Percentiles rank a stretch among this genome's conserved stretches.
These are phyloP conservation scores for Vigna hirtella DNA, from an alignment of 306 rosid species.

Conservation along the genomic window DNA sequence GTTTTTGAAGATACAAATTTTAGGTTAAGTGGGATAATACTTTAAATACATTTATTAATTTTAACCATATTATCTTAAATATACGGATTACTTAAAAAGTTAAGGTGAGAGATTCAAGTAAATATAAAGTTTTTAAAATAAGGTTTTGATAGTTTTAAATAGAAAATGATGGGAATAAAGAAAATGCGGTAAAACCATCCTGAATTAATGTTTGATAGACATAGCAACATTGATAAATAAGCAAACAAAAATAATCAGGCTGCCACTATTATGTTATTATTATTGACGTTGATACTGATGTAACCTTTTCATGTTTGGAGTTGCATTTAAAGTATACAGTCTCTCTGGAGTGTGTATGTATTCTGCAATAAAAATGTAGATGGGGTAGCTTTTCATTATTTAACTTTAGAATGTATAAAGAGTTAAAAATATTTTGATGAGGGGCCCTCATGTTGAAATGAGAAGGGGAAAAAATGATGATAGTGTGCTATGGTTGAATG, in stretches of 20 bases:
- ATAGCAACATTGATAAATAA: background rate
- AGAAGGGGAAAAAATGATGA: conserved; percentile 57
- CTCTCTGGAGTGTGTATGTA: background rate
- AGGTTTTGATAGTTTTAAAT: background rate
- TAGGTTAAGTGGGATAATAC: no score
- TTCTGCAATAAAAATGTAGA: background rate
- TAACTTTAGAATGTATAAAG: conserved; percentile 17
- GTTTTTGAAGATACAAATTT: no score
- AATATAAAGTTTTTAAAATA: background rate
- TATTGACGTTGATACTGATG: background rate
- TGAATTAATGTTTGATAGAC: background rate
- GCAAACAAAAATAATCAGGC: background rate
- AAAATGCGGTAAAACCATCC: background rate
- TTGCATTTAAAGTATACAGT: conserved; percentile 13
- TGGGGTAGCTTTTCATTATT: conserved; percentile 20
- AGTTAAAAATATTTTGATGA: conserved; percentile 33
- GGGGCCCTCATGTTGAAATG: conserved; percentile 59
- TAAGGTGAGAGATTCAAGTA: no score
- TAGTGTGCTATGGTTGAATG: conserved; percentile 62
- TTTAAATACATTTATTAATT: no score
- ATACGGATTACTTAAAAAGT: no score
- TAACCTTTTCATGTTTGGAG: background rate
- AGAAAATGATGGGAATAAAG: background rate
- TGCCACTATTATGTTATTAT: background rate
- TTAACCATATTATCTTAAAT: no score